A percentile compares a stretch with the other conserved stretches of the same genome.
Evolutionary conservation across 768 basidiomycete genomes (phyloP).

Genomic region (Leccinellum albellum): DNA sequence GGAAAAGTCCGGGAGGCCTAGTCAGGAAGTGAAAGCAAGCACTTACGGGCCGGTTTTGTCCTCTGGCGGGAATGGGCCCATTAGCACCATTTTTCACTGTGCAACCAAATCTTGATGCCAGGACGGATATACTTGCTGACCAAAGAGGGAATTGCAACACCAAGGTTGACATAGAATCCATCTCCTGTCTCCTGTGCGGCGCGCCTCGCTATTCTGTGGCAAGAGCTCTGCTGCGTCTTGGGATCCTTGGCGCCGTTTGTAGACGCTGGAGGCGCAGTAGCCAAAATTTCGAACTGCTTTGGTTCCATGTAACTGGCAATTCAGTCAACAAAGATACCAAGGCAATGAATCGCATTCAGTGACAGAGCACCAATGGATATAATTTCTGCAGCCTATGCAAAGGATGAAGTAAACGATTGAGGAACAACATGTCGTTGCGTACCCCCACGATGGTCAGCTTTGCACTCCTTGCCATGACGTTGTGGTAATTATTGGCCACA

Average conservation of each 20-base stretch:
- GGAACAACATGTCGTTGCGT: conserved; percentile 7
- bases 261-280: conserved; percentile 49
- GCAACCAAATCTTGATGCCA: conserved; percentile 74
- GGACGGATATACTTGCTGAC: conserved; percentile 74
- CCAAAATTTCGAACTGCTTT: conserved; percentile 72
- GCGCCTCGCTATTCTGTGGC: conserved; percentile 76
- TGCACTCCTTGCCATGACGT: conserved; percentile 82
- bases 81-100: conserved; percentile 89
- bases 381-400: conserved; percentile 82
- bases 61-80: conserved; percentile 80
- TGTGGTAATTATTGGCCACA: conserved; percentile 74
- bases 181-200: conserved; percentile 86
- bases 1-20: conserved; percentile 32
- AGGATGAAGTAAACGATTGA: not conserved
- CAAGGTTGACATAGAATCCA: conserved; percentile 81
- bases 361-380: conserved; percentile 78
- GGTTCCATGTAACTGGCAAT: conserved; percentile 71
- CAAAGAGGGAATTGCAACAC: conserved; percentile 89
- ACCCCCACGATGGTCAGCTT: conserved; percentile 89
- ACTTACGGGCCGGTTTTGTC: conserved; percentile 76
- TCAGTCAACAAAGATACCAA: conserved; percentile 80
- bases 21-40: not conserved
- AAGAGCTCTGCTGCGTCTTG: conserved; percentile 51
- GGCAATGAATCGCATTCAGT: conserved; percentile 78
- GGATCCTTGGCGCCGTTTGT: conserved; percentile 37